Base-by-base conservation (phyloP, 2,329 filamentous ascomycete genomes). In the Trichophyton schoenleinii region DNA sequence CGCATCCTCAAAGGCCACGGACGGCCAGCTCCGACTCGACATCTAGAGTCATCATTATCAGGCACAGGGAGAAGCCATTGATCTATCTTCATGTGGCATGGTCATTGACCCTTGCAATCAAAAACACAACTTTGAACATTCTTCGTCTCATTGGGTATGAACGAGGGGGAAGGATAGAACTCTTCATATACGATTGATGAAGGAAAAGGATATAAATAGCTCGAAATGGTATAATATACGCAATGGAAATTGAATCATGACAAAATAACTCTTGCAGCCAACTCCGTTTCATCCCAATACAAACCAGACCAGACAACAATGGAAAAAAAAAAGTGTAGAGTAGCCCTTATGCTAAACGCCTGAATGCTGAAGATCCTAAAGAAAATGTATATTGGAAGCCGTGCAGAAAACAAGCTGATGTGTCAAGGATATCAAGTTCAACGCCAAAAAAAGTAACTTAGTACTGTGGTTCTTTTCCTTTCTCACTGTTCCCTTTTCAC, bases 401-500 rank as follows among this genome's bases (percentile, higher is more conserved):
- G 46, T 28, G 25, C 8, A 28, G 9, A 52, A 15, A 52, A 52
- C 11, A 31, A 28, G 15, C 46, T 25, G 22, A 0, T 11, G 9
- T 3, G 8, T 48, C 44, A 48, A 25, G 20, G 18, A 20, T 11
- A 13, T 13, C 11, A 38, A 38, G 34, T 13, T 38, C 34, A 38
- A 38, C 34, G 34, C 9, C 34, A 38, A 38, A 38, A 38, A 13
- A 38, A 31, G 6, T 34, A 11, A 2, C 20, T 58, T 34, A 58
- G 34, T 20, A 20, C 11, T 28, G 34, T 15, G 55, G 55, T 25
- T 41, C 34, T 18, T 42, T 58, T 25, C 36, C 25, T 11, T 58
- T 64, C 20, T 31, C 20, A 46, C 59, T 62, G n/a, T 36, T 57
- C 41, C 41, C 55, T 63, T 15, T 52, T 20, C 22, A 60, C 18